These are phyloP conservation scores for Epicoccum nigrum DNA, from an alignment of 2,329 filamentous ascomycete genomes.

Conservation along the genomic window DNA sequence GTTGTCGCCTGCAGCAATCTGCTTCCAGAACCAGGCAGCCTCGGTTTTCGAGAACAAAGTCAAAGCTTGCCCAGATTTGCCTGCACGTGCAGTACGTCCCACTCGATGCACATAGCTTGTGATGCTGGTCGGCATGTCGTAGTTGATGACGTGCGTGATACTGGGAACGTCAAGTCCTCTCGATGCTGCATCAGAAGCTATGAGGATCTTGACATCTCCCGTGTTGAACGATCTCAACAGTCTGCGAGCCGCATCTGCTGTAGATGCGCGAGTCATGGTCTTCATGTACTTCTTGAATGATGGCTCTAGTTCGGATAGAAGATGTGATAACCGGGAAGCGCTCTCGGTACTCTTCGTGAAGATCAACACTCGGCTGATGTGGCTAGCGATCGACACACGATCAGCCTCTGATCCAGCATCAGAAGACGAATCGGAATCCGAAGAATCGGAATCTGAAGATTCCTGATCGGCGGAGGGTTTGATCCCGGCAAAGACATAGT, in stretches of 20 bases:
- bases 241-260: slow-evolving; percentile 72
- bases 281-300: slow-evolving; percentile 63
- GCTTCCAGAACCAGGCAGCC: slow-evolving; percentile 89
- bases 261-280: slow-evolving; percentile 77
- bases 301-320: slow-evolving; percentile 72
- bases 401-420: slow-evolving; percentile 19
- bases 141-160: slow-evolving; percentile 88
- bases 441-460: slow-evolving; percentile 14
- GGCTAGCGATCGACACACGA: slow-evolving; percentile 21
- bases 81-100: slow-evolving; percentile 86
- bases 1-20: slow-evolving; percentile 67
- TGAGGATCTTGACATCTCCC: slow-evolving; percentile 72
- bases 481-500: slow-evolving; percentile 50
- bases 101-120: slow-evolving; percentile 90
- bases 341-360: slow-evolving; percentile 92
- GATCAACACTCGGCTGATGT: slow-evolving; percentile 64
- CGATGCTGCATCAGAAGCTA: slow-evolving; percentile 92
- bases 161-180: slow-evolving; percentile 83
- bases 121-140: slow-evolving; percentile 83
- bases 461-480: slow-evolving; percentile 28
- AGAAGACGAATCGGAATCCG: slow-evolving; percentile 21
- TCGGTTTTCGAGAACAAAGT: slow-evolving; percentile 83
- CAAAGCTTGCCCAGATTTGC: slow-evolving; percentile 78
- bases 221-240: slow-evolving; percentile 70
- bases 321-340: slow-evolving; percentile 81